Evolutionary conservation across 495 filamentous ascomycete species (phyloP).

Genomic region (Penicillium daleae): DNA sequence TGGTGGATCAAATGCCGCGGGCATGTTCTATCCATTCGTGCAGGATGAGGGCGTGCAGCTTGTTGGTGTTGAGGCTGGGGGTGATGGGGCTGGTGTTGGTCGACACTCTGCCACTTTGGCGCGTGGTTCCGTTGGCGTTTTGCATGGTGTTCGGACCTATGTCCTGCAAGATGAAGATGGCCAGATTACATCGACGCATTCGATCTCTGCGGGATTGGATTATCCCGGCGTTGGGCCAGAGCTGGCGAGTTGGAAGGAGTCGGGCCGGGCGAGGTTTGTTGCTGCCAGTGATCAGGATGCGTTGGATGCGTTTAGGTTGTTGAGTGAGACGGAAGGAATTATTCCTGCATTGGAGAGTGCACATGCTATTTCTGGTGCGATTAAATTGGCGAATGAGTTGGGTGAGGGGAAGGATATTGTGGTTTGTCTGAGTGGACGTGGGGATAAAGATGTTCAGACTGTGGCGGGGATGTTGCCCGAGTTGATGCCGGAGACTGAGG

Average conservation of each 20-base stretch:
- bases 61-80: conserved; percentile 81
- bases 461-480: conserved; percentile 85
- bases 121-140: conserved; percentile 81
- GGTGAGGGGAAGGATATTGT: conserved; percentile 82
- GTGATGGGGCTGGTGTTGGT: conserved; percentile 75
- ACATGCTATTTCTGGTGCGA: conserved; percentile 86
- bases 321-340: conserved; percentile 47
- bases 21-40: conserved; percentile 95
- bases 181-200: conserved; percentile 89
- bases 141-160: conserved; percentile 92
- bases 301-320: conserved; percentile 76
- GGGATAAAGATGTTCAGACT: conserved; percentile 97
- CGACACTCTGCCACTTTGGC: conserved; percentile 83
- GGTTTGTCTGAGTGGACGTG: conserved; percentile 84
- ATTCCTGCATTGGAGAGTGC: conserved; percentile 59
- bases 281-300: conserved; percentile 89
- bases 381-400: conserved; percentile 88
- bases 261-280: conserved; percentile 77
- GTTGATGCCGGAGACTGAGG: background rate
- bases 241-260: conserved; percentile 86
- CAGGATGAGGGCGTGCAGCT: conserved; percentile 81
- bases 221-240: conserved; percentile 96
- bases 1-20: conserved; percentile 84
- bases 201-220: conserved; percentile 88
- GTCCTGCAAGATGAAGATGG: conserved; percentile 85